Conservation (phyloP, 2,329 filamentous ascomycete species). For the Diatrype stigma region DNA sequence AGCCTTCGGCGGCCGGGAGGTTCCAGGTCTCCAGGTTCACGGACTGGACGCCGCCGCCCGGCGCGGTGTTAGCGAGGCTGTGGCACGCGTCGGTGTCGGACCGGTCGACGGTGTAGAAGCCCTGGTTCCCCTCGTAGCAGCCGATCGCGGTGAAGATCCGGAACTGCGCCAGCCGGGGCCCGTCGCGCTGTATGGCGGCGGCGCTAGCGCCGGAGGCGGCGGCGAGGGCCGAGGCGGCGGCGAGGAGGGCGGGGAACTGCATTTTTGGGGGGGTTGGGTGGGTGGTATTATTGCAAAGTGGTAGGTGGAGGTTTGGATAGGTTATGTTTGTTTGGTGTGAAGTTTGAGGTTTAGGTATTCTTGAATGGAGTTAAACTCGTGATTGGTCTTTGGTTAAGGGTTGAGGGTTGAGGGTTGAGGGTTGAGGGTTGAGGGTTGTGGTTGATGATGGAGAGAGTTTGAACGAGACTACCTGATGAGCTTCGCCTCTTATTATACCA, state of each 20-base stretch:
- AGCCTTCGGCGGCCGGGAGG: slow-evolving; percentile 19
- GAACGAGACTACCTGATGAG: too few species aligned
- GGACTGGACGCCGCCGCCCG: slow-evolving; percentile 24
- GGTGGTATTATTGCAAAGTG: too few species aligned
- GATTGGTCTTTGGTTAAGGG: too few species aligned
- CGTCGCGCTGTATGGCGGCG: slow-evolving; percentile 14
- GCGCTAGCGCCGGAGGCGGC: slow-evolving; percentile 17
- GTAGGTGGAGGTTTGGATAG: neutral
- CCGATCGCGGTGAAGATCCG: slow-evolving; percentile 20
- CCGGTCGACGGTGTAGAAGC: slow-evolving; percentile 22
- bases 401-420: too few species aligned
- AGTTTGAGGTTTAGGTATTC: neutral
- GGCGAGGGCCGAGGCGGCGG: slow-evolving; percentile 15
- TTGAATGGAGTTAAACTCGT: too few species aligned
- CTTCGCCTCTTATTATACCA: too few species aligned
- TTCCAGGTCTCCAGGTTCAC: slow-evolving; percentile 15
- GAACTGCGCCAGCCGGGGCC: slow-evolving; percentile 23
- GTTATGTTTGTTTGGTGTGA: neutral
- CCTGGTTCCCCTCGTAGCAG: slow-evolving; percentile 20
- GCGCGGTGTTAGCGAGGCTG: slow-evolving; percentile 49
- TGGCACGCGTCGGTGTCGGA: slow-evolving; percentile 18
- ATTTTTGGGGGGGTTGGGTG: slow-evolving; percentile 14
- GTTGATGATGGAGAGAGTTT: too few species aligned
- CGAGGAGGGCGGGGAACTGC: slow-evolving; percentile 23
- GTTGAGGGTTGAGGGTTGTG: too few species aligned